Evolutionary conservation across 768 basidiomycete species (phyloP).

Genomic region (Panaeolus papilionaceus): DNA sequence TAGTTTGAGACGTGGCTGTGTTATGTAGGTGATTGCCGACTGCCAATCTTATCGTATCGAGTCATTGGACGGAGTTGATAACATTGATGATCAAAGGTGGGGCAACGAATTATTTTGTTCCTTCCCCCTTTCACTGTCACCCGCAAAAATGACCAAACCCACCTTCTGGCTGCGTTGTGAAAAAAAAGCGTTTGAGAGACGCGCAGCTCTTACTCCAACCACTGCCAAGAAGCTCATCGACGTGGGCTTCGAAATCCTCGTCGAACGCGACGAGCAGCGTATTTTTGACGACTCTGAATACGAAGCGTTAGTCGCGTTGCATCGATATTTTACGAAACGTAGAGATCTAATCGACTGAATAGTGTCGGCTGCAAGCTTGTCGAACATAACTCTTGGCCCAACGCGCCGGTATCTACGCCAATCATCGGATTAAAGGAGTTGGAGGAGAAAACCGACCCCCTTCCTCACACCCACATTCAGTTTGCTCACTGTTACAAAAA

Average conservation of each 20-base stretch:
- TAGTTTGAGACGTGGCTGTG: slow-evolving; percentile 9
- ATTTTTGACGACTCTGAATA: slow-evolving; percentile 96
- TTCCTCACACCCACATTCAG: slow-evolving; percentile 95
- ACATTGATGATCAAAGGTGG: slow-evolving; percentile 7
- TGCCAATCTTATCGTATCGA: slow-evolving; percentile 24
- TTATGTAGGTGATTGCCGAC: slow-evolving; percentile 12
- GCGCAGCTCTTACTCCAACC: slow-evolving; percentile 91
- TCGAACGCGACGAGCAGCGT: slow-evolving; percentile 92
- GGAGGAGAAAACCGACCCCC: slow-evolving; percentile 78
- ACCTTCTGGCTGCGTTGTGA: slow-evolving; percentile 95
- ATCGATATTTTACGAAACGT: slow-evolving; percentile 17
- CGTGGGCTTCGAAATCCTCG: slow-evolving; percentile 87
- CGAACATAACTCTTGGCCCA: slow-evolving; percentile 88
- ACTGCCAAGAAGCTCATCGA: slow-evolving; percentile 89
- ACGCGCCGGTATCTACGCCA: slow-evolving; percentile 71
- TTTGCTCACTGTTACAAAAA: slow-evolving; percentile 98
- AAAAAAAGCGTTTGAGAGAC: slow-evolving; percentile 93
- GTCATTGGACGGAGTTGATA: slow-evolving; percentile 23
- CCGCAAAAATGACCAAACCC: slow-evolving; percentile 52
- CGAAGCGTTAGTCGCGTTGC: slow-evolving; percentile 70
- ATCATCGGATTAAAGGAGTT: slow-evolving; percentile 98
- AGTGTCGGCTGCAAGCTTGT: slow-evolving; percentile 93
- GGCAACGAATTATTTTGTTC: not conserved
- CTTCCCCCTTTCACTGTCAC: slow-evolving; percentile 3
- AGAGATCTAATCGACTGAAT: slow-evolving; percentile 34